Percentiles rank a stretch among this genome's conserved stretches.
Evolutionary conservation across 257 asterid genomes (phyloP).

Genomic region (Solanum pinnatisectum): DNA sequence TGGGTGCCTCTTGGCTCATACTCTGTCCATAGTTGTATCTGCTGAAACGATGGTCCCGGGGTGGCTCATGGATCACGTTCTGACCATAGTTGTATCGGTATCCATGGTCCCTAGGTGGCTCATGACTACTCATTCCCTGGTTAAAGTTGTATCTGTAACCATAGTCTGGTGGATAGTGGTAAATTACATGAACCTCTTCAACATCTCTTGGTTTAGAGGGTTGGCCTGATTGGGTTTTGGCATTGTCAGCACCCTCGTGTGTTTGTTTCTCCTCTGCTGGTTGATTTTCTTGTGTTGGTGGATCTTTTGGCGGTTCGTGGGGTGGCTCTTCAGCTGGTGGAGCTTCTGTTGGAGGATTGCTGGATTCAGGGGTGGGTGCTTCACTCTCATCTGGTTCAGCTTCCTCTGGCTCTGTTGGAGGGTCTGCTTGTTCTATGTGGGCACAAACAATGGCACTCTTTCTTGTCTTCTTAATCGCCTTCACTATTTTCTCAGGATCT

Average conservation of each 20-base stretch:
- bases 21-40: constrained; percentile 10
- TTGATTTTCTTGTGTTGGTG: constrained; percentile 26
- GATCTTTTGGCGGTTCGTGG: constrained; percentile 25
- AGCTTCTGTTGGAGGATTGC: constrained; percentile 28
- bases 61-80: constrained; percentile 6
- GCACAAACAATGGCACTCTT: constrained; percentile 62
- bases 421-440: constrained; percentile 53
- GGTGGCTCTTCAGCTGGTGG: constrained; percentile 31
- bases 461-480: constrained; percentile 71
- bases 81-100: constrained; percentile 12
- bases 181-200: constrained; percentile 60
- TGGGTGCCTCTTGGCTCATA: neutral
- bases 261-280: constrained; percentile 14
- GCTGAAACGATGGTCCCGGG: constrained; percentile 20
- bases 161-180: constrained; percentile 63
- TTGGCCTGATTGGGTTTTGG: constrained; percentile 17
- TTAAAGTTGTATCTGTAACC: constrained; percentile 22
- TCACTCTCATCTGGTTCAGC: constrained; percentile 14
- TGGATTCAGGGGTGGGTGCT: constrained; percentile 29
- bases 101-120: neutral
- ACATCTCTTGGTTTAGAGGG: constrained; percentile 30
- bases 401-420: constrained; percentile 30
- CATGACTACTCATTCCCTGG: neutral
- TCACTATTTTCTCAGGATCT: constrained; percentile 63
- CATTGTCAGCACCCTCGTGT: constrained; percentile 14